Conservation (phyloP, 164 flowering plant species). For the Berberis thunbergii region DNA sequence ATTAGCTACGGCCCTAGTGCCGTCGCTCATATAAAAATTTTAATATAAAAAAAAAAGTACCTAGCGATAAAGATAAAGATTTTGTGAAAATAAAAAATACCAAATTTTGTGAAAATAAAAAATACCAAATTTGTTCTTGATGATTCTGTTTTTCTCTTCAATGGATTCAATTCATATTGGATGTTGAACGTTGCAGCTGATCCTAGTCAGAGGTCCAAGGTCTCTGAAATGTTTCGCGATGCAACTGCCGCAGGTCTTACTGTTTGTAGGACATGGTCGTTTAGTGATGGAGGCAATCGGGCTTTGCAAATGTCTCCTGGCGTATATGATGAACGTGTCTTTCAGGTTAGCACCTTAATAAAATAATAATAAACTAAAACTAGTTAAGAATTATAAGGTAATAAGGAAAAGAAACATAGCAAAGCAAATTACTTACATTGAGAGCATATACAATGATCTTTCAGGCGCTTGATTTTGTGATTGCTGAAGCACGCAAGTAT, state of each 20-base stretch:
- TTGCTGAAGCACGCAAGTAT: conserved; percentile 19
- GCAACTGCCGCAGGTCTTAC: conserved; percentile 20
- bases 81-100: conserved; percentile 14
- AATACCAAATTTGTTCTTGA: conserved; percentile 13
- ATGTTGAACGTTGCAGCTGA: conserved; percentile 25
- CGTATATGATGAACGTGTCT: conserved; percentile 18
- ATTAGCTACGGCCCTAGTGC: no score
- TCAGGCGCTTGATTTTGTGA: conserved; percentile 25
- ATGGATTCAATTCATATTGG: conserved; percentile 29
- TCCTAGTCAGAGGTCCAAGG: conserved; percentile 20
- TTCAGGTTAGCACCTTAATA: conserved; percentile 11
- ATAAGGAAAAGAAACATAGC: background rate
- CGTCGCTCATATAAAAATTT: no score
- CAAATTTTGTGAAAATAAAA: conserved; percentile 12
- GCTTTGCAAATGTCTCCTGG: conserved; percentile 26
- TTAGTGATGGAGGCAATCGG: conserved; percentile 19
- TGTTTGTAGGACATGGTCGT: conserved; percentile 27
- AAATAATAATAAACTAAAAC: background rate
- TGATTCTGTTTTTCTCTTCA: conserved; percentile 22
- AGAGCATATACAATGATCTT: background rate
- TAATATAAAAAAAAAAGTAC: no score
- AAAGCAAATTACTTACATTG: background rate
- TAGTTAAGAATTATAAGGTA: background rate
- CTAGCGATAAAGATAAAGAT: background rate
- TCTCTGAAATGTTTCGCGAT: conserved; percentile 18